These are phyloP conservation scores for Gymnopus androsaceus DNA, from an alignment of 1,284 basidiomycete species.

Conservation along the genomic window DNA sequence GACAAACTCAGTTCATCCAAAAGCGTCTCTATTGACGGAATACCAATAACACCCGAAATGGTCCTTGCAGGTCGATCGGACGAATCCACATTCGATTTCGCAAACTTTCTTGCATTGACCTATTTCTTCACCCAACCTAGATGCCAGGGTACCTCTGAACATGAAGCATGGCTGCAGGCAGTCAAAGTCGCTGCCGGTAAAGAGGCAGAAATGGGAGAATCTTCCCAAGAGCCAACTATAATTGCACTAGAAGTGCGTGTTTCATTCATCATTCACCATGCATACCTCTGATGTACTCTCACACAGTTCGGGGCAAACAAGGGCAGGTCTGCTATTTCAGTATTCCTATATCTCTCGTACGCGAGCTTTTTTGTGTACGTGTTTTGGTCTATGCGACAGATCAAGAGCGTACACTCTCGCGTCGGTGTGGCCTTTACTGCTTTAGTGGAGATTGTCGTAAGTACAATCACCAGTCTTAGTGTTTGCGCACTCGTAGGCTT, in stretches of 20 bases:
- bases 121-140: constrained; percentile 77
- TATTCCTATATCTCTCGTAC: constrained; percentile 81
- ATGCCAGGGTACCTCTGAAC: constrained; percentile 63
- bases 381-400: constrained; percentile 73
- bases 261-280: not conserved
- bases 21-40: constrained; percentile 58
- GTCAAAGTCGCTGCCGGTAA: constrained; percentile 49
- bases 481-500: constrained; percentile 87
- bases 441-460: constrained; percentile 86
- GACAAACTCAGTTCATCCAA: constrained; percentile 54
- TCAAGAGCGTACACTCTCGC: constrained; percentile 87
- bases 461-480: constrained; percentile 91
- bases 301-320: constrained; percentile 40
- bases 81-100: constrained; percentile 60
- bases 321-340: constrained; percentile 62
- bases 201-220: constrained; percentile 45
- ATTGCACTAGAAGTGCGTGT: constrained; percentile 68
- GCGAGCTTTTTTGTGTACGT: constrained; percentile 79
- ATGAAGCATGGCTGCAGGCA: constrained; percentile 61
- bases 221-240: constrained; percentile 60
- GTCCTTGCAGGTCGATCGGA: constrained; percentile 68
- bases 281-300: constrained; percentile 25
- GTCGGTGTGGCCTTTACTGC: constrained; percentile 94
- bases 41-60: constrained; percentile 70
- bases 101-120: constrained; percentile 72